Conservation (phyloP, 192 early-diverging fungal species). For the Coemansia biformis region DNA sequence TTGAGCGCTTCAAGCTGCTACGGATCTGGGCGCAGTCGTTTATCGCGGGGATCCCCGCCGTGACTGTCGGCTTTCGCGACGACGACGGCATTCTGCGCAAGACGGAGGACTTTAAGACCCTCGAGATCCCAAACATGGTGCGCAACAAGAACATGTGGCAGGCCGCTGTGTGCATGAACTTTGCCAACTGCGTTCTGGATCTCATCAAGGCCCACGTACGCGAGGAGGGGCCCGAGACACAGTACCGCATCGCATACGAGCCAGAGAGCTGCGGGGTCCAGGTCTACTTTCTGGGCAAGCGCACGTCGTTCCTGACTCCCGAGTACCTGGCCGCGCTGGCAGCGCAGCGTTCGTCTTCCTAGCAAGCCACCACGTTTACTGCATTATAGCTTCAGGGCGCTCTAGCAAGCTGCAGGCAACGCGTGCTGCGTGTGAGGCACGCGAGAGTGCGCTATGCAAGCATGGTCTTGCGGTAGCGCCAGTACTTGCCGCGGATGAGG, state of each 20-base stretch:
- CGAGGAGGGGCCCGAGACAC: slow-evolving; percentile 23
- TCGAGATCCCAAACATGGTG: slow-evolving; percentile 76
- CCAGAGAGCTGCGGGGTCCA: slow-evolving; percentile 13
- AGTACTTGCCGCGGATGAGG: slow-evolving; percentile 37
- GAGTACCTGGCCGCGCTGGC: slow-evolving; percentile 12
- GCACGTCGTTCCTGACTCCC: slow-evolving; percentile 24
- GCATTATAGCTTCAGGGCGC: neutral
- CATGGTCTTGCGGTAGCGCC: slow-evolving; percentile 32
- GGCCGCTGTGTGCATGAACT: slow-evolving; percentile 78
- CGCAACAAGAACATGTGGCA: slow-evolving; percentile 72
- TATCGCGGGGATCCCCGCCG: slow-evolving; percentile 74
- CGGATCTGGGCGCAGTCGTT: slow-evolving; percentile 94
- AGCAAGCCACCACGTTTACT: neutral
- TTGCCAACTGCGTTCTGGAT: slow-evolving; percentile 62
- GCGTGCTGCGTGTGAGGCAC: too few relatives aligned
- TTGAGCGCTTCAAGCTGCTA: slow-evolving; percentile 77
- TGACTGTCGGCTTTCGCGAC: slow-evolving; percentile 84
- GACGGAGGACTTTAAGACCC: slow-evolving; percentile 65
- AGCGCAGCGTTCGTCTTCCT: neutral
- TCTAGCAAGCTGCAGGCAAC: too few relatives aligned
- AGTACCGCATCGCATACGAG: slow-evolving; percentile 36
- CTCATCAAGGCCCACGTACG: slow-evolving; percentile 17
- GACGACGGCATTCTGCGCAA: slow-evolving; percentile 54
- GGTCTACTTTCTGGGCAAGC: slow-evolving; percentile 7
- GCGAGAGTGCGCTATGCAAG: neutral